Evolutionary conservation across 1,139 yeast species (phyloP).

Genomic region (Citeromyces hawaiiensis): DNA sequence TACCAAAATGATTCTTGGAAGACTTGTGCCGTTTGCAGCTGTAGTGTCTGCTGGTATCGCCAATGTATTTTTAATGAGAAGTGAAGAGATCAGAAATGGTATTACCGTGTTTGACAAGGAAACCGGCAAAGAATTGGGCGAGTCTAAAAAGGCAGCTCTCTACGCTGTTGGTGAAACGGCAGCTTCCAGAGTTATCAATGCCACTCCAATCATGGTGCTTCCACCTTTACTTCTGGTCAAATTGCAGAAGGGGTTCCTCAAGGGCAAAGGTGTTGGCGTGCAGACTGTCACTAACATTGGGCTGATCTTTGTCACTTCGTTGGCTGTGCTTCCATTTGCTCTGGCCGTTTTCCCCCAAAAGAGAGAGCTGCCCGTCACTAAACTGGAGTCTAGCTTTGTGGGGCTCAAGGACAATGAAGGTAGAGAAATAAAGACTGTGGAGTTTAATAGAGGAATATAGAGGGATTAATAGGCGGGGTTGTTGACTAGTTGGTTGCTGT

Average conservation of each 20-base stretch:
- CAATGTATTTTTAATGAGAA: constrained; percentile 89
- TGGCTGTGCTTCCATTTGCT: constrained; percentile 86
- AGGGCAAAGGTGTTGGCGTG: constrained; percentile 48
- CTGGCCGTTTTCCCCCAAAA: constrained; percentile 91
- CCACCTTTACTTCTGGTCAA: constrained; percentile 78
- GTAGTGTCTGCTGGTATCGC: constrained; percentile 94
- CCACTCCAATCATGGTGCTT: constrained; percentile 93
- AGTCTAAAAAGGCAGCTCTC: constrained; percentile 74
- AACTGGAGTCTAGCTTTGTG: constrained; percentile 53
- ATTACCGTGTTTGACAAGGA: constrained; percentile 53
- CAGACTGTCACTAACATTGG: constrained; percentile 71
- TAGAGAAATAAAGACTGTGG: constrained; percentile 40
- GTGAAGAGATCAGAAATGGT: constrained; percentile 86
- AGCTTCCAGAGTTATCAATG: constrained; percentile 84
- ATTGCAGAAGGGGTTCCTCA: constrained; percentile 57
- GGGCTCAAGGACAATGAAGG: constrained; percentile 53
- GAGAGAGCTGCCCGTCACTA: constrained; percentile 40
- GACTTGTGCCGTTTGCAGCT: constrained; percentile 95
- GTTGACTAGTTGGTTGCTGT: too few relatives aligned
- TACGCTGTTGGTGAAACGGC: constrained; percentile 97
- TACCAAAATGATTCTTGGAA: constrained; percentile 58
- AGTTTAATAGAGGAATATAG: constrained; percentile 81
- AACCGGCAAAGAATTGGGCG: constrained; percentile 55
- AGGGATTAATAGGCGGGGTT: background rate
- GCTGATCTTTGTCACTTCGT: constrained; percentile 71